Evolutionary conservation across 2,329 filamentous ascomycete species (phyloP), one percentile per base, ranked within the genome.

Genomic region (Aspergillus sp.): DNA sequence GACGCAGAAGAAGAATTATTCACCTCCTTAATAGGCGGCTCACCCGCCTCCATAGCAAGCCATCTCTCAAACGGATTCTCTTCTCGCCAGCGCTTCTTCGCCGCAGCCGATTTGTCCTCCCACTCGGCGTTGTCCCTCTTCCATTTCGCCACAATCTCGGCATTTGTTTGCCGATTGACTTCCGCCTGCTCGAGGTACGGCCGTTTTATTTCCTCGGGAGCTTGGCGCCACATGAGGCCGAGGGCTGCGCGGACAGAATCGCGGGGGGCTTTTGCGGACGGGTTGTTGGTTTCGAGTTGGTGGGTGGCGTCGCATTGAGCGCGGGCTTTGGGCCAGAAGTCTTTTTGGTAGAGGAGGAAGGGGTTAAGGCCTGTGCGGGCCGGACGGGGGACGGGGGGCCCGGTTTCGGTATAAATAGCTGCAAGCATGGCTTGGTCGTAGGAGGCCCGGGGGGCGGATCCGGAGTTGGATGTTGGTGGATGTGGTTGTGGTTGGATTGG

Each of bases 161-260:
- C 85, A 64, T 92, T 90, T 2, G 76, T 79, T 57, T 82, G 80
- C 71, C 93, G 93, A 64, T 91, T 88, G 52, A 82, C 82, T 55
- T 87, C 82, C 4, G 90, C 90, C 70, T 88, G 83, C 27, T 91
- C 87, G 49, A 93, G 83, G 68, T 90, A 98, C 1, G 92, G 93
- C 69, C 84, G 82, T 68, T 89, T 90, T 65, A 86, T 83, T 45
- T 90, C 89, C 6, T 86, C 80, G 2, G 82, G 76, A 0, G 90
- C 86, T 50, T 90, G 89, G 65, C 89, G 90, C 95, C 95, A 99
- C 87, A 95, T 93, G 70, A 89, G 88, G 27, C 93, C 93, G 9
- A 95, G 85, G 71, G 92, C 91, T 51, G 87, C 85, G 35, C 95
- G 90, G 56, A 98, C 90, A 68, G 96, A 91, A 67, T 87, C 82